These are phyloP conservation scores for Candida pseudofarinosa DNA, from an alignment of 805 yeast species.

Conservation along the genomic window DNA sequence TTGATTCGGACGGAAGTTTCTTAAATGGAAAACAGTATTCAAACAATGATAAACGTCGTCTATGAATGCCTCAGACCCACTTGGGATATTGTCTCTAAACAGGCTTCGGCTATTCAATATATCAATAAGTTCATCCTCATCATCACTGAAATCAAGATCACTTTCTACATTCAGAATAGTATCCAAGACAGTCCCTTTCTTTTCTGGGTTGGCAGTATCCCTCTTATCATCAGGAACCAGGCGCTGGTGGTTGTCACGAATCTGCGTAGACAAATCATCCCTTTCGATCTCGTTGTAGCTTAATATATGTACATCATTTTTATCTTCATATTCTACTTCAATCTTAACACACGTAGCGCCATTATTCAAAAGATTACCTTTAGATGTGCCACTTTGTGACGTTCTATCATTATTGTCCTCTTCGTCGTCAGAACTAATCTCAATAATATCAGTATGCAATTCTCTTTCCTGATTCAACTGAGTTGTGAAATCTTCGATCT, in stretches of 20 bases:
- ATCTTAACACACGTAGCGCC: background rate
- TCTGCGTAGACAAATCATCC: background rate
- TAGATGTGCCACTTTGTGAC: background rate
- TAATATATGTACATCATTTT: background rate
- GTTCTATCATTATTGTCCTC: slow-evolving; percentile 8
- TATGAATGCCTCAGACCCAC: slow-evolving; percentile 55
- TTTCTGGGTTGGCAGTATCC: background rate
- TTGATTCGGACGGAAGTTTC: slow-evolving; percentile 76
- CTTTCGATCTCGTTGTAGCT: background rate
- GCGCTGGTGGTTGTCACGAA: background rate
- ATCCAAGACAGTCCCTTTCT: background rate
- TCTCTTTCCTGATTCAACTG: slow-evolving; percentile 41
- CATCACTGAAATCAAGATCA: slow-evolving; percentile 27
- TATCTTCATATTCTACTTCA: background rate
- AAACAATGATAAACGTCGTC: slow-evolving; percentile 60
- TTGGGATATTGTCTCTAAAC: slow-evolving; percentile 16
- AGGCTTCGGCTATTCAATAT: slow-evolving; percentile 16
- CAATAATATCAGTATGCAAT: slow-evolving; percentile 28
- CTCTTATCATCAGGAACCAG: background rate
- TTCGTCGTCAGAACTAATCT: slow-evolving; percentile 34
- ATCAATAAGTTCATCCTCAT: slow-evolving; percentile 27
- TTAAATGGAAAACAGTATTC: slow-evolving; percentile 55
- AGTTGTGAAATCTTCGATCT: slow-evolving; percentile 25
- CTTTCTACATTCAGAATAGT: slow-evolving; percentile 8
- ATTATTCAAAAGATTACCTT: background rate